phyloP scores from a whole-genome alignment of 1,284 basidiomycete species.

The Naganishia albida region DNA sequence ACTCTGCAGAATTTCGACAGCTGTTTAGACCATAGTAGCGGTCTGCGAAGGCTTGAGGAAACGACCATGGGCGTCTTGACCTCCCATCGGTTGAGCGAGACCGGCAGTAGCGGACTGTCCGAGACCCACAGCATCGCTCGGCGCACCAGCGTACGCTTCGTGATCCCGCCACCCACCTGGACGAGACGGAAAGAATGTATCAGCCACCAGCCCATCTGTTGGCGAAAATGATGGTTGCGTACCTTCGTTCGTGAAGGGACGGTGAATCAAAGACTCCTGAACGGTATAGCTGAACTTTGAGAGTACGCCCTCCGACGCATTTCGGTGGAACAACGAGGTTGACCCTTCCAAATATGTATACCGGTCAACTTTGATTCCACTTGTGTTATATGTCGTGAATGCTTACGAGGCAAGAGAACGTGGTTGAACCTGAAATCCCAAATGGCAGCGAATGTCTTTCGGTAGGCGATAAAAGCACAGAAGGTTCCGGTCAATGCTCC shows the following conservation, averaged over 20 bases:
- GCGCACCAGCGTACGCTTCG: slow-evolving; percentile 39
- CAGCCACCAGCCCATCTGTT: background rate
- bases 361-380: background rate
- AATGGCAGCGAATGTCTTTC: slow-evolving; percentile 61
- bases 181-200: background rate
- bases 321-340: slow-evolving; percentile 42
- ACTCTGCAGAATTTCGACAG: too few species aligned
- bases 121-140: slow-evolving; percentile 39
- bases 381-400: background rate
- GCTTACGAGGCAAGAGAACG: slow-evolving; percentile 56
- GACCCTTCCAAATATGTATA: slow-evolving; percentile 13
- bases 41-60: too few species aligned
- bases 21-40: too few species aligned
- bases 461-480: slow-evolving; percentile 59
- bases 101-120: slow-evolving; percentile 24
- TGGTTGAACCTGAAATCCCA: slow-evolving; percentile 65
- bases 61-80: too few species aligned
- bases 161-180: slow-evolving; percentile 43
- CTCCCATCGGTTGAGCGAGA: too few species aligned
- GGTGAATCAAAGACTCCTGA: slow-evolving; percentile 38
- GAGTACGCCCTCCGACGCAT: slow-evolving; percentile 28
- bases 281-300: slow-evolving; percentile 40
- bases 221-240: background rate
- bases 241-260: slow-evolving; percentile 39
- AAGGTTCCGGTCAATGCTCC: slow-evolving; percentile 60